These are phyloP conservation scores for Umbelopsis sp. DNA, from an alignment of 192 early-diverging fungal genomes.

Conservation along the genomic window DNA sequence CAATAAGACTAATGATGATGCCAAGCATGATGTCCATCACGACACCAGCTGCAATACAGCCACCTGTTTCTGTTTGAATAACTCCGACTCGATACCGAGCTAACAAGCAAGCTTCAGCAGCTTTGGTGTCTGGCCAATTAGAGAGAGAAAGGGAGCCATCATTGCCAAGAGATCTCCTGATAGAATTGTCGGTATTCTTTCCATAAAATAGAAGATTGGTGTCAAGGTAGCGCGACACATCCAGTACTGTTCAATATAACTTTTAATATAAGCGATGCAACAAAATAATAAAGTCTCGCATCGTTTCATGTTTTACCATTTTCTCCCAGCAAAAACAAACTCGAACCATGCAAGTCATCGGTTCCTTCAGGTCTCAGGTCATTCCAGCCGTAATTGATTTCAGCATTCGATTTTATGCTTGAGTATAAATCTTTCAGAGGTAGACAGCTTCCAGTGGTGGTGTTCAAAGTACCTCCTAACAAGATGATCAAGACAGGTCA, in stretches of 20 bases:
- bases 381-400: constrained; percentile 23
- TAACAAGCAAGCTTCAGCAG: constrained; percentile 46
- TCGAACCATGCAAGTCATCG: background rate
- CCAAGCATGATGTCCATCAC: constrained; percentile 57
- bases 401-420: background rate
- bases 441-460: constrained; percentile 16
- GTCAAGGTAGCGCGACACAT: constrained; percentile 27
- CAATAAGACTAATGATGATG: constrained; percentile 58
- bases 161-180: constrained; percentile 28
- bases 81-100: constrained; percentile 53
- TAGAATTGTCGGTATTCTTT: constrained; percentile 14
- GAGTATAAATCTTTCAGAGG: constrained; percentile 2
- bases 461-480: constrained; percentile 16
- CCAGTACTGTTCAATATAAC: constrained; percentile 23
- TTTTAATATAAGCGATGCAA: background rate
- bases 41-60: constrained; percentile 60
- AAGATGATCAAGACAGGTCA: background rate
- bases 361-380: constrained; percentile 25
- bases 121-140: constrained; percentile 27
- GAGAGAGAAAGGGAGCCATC: constrained; percentile 35
- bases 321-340: constrained; percentile 25
- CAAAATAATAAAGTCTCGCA: background rate
- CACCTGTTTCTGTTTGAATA: constrained; percentile 54
- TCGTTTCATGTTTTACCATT: constrained; percentile 19
- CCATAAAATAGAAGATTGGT: constrained; percentile 24